These are phyloP conservation scores for Metschnikowia reukaufii DNA, from an alignment of 805 yeast species.

Conservation along the genomic window DNA sequence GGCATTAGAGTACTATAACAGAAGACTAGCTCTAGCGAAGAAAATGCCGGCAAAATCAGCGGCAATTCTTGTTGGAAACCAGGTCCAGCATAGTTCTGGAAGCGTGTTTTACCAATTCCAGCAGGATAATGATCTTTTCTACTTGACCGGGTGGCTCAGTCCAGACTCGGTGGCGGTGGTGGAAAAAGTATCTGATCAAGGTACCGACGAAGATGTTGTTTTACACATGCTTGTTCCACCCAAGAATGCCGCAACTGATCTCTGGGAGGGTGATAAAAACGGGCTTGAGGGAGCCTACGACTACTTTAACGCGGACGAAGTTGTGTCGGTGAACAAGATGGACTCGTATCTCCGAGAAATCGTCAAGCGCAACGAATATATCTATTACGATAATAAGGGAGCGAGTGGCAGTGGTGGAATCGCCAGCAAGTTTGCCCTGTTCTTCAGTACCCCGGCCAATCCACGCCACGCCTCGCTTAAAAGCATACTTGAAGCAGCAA, in stretches of 20 bases:
- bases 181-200: conserved; percentile 56
- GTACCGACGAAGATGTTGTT: conserved; percentile 47
- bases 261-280: conserved; percentile 94
- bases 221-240: conserved; percentile 87
- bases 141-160: conserved; percentile 90
- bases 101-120: conserved; percentile 90
- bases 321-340: conserved; percentile 50
- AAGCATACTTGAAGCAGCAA: conserved; percentile 26
- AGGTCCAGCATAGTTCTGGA: conserved; percentile 79
- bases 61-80: conserved; percentile 73
- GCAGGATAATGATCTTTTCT: conserved; percentile 85
- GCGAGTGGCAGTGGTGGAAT: conserved; percentile 4
- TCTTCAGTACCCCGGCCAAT: conserved; percentile 19
- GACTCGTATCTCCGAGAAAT: conserved; percentile 47
- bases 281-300: conserved; percentile 82
- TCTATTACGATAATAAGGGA: conserved; percentile 54
- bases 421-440: conserved; percentile 16
- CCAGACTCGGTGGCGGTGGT: conserved; percentile 73
- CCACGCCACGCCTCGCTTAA: conserved; percentile 17
- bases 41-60: conserved; percentile 61
- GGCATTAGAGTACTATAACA: conserved; percentile 74
- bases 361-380: conserved; percentile 46
- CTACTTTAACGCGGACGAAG: conserved; percentile 83
- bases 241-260: conserved; percentile 71
- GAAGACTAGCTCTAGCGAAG: conserved; percentile 62